These are phyloP conservation scores for Sporobolomyces phaffii DNA, from an alignment of 768 basidiomycete genomes.

Conservation along the genomic window DNA sequence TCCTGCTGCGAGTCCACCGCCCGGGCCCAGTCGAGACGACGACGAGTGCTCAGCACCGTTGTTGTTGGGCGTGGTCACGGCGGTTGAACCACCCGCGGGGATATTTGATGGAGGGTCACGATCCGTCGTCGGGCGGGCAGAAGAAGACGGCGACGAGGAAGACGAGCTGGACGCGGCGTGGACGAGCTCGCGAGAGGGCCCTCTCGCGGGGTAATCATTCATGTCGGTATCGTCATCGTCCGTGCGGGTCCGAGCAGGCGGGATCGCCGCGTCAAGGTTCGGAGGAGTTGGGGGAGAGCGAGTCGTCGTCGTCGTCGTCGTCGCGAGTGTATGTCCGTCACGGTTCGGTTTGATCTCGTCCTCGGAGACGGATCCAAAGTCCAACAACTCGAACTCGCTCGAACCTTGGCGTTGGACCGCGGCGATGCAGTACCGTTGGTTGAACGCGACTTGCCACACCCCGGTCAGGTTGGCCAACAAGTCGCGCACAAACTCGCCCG, in stretches of 20 bases:
- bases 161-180: too few relatives aligned
- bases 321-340: not conserved
- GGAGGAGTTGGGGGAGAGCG: not conserved
- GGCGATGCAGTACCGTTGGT: conserved; percentile 88
- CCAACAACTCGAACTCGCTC: conserved; percentile 48
- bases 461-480: conserved; percentile 83
- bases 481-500: conserved; percentile 79
- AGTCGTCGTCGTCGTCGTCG: not conserved
- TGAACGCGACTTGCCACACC: conserved; percentile 97
- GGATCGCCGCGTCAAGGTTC: too few relatives aligned
- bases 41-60: not conserved
- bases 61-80: conserved; percentile 1
- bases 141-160: not conserved
- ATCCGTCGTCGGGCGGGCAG: not conserved
- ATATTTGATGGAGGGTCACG: not conserved
- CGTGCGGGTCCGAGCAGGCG: not conserved
- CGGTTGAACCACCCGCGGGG: not conserved
- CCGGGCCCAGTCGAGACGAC: too few relatives aligned
- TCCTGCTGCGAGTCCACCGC: not conserved
- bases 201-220: not conserved
- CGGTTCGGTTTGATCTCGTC: conserved; percentile 14
- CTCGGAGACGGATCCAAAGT: conserved; percentile 38
- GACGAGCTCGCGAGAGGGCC: too few relatives aligned
- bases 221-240: not conserved
- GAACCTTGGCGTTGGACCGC: conserved; percentile 52